Conservation (phyloP, 805 yeast genomes). For the Lachancea lanzarotensis region DNA sequence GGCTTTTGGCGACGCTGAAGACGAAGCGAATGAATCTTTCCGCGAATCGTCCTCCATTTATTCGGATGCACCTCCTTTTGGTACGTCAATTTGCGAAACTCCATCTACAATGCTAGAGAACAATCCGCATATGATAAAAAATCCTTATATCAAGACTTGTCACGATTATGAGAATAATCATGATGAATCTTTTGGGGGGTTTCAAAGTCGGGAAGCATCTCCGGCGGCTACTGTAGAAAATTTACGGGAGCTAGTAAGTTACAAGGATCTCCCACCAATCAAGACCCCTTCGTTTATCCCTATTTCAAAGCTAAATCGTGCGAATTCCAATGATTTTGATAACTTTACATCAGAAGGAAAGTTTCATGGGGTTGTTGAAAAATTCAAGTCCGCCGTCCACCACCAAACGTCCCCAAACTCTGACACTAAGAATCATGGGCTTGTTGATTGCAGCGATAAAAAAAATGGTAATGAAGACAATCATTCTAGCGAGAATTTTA, state of each 20-base stretch:
- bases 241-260: neutral
- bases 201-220: neutral
- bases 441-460: neutral
- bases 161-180: neutral
- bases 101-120: neutral
- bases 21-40: neutral
- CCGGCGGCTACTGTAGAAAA: neutral
- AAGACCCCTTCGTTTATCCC: neutral
- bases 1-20: neutral
- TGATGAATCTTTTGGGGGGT: neutral
- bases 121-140: neutral
- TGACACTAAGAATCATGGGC: neutral
- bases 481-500: neutral
- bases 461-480: neutral
- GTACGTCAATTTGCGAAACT: neutral
- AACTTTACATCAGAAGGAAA: slow-evolving; percentile 1
- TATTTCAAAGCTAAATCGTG: neutral
- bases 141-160: neutral
- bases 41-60: slow-evolving; percentile 4
- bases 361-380: slow-evolving; percentile 1
- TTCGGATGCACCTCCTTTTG: slow-evolving; percentile 2
- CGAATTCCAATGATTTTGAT: neutral
- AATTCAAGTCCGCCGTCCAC: slow-evolving; percentile 1
- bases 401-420: neutral
- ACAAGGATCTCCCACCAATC: neutral